Evolutionary conservation across 225 moss, liverwort and hornwort species (phyloP).

Genomic region (Bryum argenteum): DNA sequence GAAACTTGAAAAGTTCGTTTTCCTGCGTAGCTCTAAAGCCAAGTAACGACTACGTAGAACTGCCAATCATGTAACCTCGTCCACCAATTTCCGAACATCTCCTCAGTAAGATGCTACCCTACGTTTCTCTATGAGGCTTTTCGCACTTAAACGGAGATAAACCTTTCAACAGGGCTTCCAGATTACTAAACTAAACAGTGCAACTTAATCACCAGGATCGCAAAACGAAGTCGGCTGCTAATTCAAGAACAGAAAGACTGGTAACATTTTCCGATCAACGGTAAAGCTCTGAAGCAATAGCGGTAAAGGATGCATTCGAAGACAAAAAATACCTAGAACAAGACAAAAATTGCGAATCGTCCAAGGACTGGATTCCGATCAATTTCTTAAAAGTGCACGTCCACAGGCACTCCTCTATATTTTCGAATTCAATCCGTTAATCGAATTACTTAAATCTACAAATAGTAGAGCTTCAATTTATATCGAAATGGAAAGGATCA

Average conservation of each 20-base stretch:
- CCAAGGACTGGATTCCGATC: not conserved
- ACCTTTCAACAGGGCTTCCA: not conserved
- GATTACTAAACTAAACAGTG: not conserved
- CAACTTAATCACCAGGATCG: not conserved
- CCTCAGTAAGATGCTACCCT: constrained; percentile 10
- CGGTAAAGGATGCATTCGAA: constrained; percentile 14
- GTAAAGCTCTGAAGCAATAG: constrained; percentile 9
- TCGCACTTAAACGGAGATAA: not conserved
- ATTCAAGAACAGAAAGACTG: constrained; percentile 28
- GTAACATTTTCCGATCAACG: not conserved
- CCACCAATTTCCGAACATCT: not conserved
- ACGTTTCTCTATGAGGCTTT: constrained; percentile 7
- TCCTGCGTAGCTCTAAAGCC: not conserved
- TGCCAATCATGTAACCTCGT: not conserved
- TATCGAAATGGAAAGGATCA: no score
- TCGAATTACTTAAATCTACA: no score
- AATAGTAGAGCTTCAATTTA: no score
- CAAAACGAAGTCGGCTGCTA: not conserved
- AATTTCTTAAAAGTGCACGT: constrained; percentile 1
- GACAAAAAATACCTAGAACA: not conserved
- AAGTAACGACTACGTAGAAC: not conserved
- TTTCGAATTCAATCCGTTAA: no score
- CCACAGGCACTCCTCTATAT: not conserved
- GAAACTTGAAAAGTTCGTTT: constrained; percentile 12
- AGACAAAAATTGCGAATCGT: not conserved